Percentiles rank a stretch among this genome's conserved stretches.
Conservation (phyloP, 169 alveolate species). For the Eimeria mitis region DNA sequence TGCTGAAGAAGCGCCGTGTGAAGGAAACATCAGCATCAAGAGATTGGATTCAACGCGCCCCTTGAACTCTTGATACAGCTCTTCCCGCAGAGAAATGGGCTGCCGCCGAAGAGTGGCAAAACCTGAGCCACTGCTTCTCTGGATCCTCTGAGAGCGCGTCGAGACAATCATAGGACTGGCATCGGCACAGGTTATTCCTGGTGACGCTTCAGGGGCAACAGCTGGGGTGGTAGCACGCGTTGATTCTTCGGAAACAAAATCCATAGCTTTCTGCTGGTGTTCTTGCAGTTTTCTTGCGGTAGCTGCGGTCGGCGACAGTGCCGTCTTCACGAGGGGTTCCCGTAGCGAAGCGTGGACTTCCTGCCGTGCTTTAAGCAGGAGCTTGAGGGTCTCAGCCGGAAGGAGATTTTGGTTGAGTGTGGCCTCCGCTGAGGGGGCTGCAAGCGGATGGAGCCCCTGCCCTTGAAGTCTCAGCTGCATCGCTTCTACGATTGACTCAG, state of each 20-base stretch:
- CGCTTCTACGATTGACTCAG: constrained; percentile 5
- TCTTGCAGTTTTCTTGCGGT: neutral
- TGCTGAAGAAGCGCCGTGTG: constrained; percentile 22
- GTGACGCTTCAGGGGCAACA: neutral
- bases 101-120: constrained; percentile 50
- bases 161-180: neutral
- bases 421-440: constrained; percentile 12
- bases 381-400: constrained; percentile 11
- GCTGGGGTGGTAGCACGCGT: constrained; percentile 8
- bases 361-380: constrained; percentile 20
- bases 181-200: neutral
- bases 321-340: neutral
- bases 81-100: constrained; percentile 51
- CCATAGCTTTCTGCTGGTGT: neutral
- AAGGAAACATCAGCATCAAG: constrained; percentile 35
- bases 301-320: neutral
- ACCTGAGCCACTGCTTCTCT: constrained; percentile 53
- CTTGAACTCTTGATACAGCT: constrained; percentile 27
- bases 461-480: constrained; percentile 40
- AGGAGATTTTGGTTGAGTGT: constrained; percentile 27
- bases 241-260: constrained; percentile 39
- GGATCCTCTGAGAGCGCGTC: constrained; percentile 75
- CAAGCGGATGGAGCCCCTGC: neutral
- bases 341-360: neutral
- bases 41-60: constrained; percentile 32